phyloP scores from a whole-genome alignment of 2,329 filamentous ascomycete genomes.

The Alternaria hordeiaustralica region DNA sequence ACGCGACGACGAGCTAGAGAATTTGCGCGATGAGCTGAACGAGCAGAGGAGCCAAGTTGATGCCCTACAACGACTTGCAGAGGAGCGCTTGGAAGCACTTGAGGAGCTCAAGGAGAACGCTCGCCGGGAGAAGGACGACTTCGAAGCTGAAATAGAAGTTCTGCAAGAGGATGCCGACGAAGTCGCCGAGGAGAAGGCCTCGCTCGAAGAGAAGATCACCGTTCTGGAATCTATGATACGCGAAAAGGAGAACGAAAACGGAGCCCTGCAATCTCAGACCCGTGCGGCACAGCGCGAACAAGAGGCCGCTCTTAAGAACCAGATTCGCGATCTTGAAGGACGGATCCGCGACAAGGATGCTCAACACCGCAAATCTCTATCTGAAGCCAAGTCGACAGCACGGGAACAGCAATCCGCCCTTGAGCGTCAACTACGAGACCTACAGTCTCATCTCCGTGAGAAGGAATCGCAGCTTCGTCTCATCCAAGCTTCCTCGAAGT shows the following conservation, averaged over 20 bases:
- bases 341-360: constrained; percentile 39
- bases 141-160: constrained; percentile 64
- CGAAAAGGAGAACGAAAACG: constrained; percentile 44
- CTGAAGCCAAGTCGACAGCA: constrained; percentile 32
- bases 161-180: constrained; percentile 54
- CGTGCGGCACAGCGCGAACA: constrained; percentile 67
- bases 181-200: constrained; percentile 57
- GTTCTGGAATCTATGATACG: constrained; percentile 44
- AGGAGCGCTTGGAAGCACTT: constrained; percentile 52
- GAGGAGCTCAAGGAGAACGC: constrained; percentile 60
- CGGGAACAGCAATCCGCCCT: constrained; percentile 51
- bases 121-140: constrained; percentile 51
- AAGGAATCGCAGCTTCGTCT: constrained; percentile 35
- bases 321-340: constrained; percentile 49
- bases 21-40: constrained; percentile 56
- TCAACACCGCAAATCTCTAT: constrained; percentile 36
- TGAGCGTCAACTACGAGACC: constrained; percentile 59
- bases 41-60: constrained; percentile 40
- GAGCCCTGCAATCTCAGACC: constrained; percentile 27
- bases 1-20: constrained; percentile 59
- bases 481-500: constrained; percentile 38
- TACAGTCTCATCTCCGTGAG: constrained; percentile 32
- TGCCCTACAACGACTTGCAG: constrained; percentile 40
- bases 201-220: constrained; percentile 65
- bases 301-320: constrained; percentile 54